Evolutionary conservation across 805 yeast species (phyloP).

Genomic region (Wickerhamiella spandovensis): DNA sequence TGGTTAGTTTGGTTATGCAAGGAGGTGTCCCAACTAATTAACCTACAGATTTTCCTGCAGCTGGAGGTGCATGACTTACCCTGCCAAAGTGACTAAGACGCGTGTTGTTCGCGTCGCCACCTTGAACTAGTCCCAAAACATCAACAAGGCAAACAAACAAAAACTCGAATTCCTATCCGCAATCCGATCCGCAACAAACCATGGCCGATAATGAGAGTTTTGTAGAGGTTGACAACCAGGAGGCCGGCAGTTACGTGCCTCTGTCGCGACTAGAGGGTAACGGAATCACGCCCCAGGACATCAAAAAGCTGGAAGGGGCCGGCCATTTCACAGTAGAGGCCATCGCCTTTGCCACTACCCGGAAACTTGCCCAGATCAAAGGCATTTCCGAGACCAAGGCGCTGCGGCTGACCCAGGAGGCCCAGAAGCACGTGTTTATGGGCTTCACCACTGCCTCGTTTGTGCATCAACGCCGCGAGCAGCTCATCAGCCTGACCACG

Average conservation of each 20-base stretch:
- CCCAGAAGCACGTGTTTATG: conserved; percentile 78
- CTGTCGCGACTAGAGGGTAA: conserved; percentile 39
- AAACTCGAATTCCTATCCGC: too few species aligned
- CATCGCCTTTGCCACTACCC: conserved; percentile 84
- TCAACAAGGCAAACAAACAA: neutral
- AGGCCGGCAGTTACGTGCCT: conserved; percentile 7
- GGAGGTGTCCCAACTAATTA: conserved; percentile 1
- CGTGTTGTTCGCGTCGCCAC: conserved; percentile 2
- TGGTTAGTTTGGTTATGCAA: neutral
- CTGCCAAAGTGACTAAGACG: neutral
- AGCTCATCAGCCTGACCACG: conserved; percentile 83
- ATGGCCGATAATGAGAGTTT: neutral
- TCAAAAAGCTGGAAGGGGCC: conserved; percentile 64
- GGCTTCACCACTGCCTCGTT: conserved; percentile 97
- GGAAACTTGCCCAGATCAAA: conserved; percentile 59
- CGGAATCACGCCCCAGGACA: conserved; percentile 71
- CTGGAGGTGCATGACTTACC: neutral
- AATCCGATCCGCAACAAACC: neutral
- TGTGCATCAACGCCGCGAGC: conserved; percentile 78
- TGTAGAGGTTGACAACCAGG: conserved; percentile 4
- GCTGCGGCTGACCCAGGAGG: conserved; percentile 68
- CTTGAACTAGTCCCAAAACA: neutral
- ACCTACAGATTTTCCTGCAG: conserved; percentile 1
- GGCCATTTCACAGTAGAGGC: conserved; percentile 87
- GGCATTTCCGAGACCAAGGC: conserved; percentile 96